Conservation (phyloP, 129 eudicot genomes). For the Flaveria trinervia region DNA sequence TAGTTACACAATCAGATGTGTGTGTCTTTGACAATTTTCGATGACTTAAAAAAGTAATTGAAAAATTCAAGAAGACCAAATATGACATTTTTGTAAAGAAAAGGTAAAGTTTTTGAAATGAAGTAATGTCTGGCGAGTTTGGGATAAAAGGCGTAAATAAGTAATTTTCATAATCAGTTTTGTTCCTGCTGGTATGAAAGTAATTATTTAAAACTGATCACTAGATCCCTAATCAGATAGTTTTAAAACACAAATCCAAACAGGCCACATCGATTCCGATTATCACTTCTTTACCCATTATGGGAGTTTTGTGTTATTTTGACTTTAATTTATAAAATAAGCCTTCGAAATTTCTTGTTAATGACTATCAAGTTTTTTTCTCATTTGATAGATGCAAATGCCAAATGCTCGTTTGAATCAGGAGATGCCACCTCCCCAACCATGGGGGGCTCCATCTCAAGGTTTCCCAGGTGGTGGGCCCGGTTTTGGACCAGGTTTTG, state of each 20-base stretch:
- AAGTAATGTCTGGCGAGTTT: not conserved
- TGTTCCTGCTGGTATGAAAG: not conserved
- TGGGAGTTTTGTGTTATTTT: not conserved
- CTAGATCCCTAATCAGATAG: not conserved
- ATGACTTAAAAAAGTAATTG: not conserved
- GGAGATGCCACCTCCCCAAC: conserved; percentile 67
- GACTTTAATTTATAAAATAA: not conserved
- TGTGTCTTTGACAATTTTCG: not conserved
- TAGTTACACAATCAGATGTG: not conserved
- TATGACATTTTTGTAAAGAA: not conserved
- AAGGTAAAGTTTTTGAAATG: not conserved
- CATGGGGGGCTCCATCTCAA: conserved; percentile 75
- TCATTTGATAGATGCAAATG: conserved; percentile 64
- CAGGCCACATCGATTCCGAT: not conserved
- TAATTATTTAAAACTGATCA: not conserved
- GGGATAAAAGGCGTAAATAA: not conserved
- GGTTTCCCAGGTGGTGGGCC: conserved; percentile 50
- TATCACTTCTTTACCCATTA: not conserved
- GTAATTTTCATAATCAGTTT: not conserved
- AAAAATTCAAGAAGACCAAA: not conserved
- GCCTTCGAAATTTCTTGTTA: not conserved
- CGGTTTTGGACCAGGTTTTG: conserved; percentile 59
- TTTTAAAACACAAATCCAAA: not conserved
- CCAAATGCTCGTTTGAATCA: conserved; percentile 63
- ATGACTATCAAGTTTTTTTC: not conserved